Evolutionary conservation across 306 rosid species (phyloP), one percentile per base, ranked within the genome.

Genomic region (Lathyrus tuberosus): DNA sequence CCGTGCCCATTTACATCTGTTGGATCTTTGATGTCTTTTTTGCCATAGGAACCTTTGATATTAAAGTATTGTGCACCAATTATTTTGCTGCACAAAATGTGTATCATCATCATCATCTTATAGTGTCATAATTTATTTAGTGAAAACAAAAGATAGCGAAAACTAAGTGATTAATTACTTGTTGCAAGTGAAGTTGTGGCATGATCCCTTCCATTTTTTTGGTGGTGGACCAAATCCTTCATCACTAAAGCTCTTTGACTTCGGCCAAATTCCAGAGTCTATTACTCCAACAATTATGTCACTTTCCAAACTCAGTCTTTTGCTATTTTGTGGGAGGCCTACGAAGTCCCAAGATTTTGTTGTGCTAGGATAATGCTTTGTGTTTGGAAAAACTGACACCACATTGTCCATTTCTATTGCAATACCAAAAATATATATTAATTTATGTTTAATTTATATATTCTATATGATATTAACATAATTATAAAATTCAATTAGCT

Each of bases 271-370:
- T 24, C 91, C 88, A 0, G 33, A 0, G 51, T 86, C 88, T 0
- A 86, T 2, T n/a, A 83, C 72, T 43, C 84, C 88, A 1, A 83
- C 58, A 6, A 81, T 67, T 41, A 86, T 31, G 31, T 83, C 65
- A 30, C 78, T 78, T 37, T 81, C 83, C 0, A 51, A 0, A 0
- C 4, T 33, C 5, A 62, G 2, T 76, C 79, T 78, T 3, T 52
- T 8, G 0, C 70, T 80, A 10, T 78, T 26, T 5, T 20, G 18
- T 0, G 76, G 15, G 16, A 81, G 67, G 0, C 84, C 86, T 15
- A 83, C 3, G 71, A 81, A 81, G 65, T 86, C 78, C 88, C 88
- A 86, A 0, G 91, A 83, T 53, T 69, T 85, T 24, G 86, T 82
- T 30, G 88, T 84, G 24, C 56, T 78, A 1, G 18, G 65, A 1